Evolutionary conservation across 1,284 basidiomycete species (phyloP), one percentile per base, ranked within the genome.

Genomic region (Laetiporus sulphureus): DNA sequence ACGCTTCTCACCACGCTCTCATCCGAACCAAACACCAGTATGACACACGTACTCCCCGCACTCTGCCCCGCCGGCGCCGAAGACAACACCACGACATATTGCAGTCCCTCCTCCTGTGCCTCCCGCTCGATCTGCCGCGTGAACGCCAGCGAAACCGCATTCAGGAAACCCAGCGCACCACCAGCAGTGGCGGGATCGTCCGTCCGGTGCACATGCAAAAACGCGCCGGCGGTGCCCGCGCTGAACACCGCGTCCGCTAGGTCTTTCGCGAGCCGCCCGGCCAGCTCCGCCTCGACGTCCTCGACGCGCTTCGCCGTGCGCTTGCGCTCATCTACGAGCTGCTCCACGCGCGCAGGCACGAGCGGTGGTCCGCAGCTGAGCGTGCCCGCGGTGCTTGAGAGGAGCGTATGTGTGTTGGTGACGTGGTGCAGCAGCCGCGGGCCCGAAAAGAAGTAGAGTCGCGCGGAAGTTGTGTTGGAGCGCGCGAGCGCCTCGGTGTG

Each of bases 361-460:
- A 77, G 71, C 4, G 75, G 64, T 3, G 73, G 61, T 7, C 82
- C 79, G 53, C 83, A 86, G 39, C 77, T 84, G 21, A 91, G 67
- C 12, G 70, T 71, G 1, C 75, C 66, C 0, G 83, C 72, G 0
- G 80, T 72, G 38, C 63, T 60, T 1, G 77, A 65, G 37, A 91
- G 67, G 12, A 72, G 59, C 15, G 62, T 57, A 53, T 84, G 79
- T 1, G 77, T 69, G 2, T 71, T 64, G 2, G 72, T 64, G 39
- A 91, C 66, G 52, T 86, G 71, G 2, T 65, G 55, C 35, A 86
- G 73, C 10, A 90, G 71, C 11, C 90, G 79, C 7, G 83, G 82
- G 3, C 90, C 90, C n/a, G 80, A 68, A 40, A 85, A 69, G 67
- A 94, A 92, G 63, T 79, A 87, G 3, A 93, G 71, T 12, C 88